phyloP scores from a whole-genome alignment of 192 early-diverging fungal genomes.

The Phycomyces blakesleeanus region DNA sequence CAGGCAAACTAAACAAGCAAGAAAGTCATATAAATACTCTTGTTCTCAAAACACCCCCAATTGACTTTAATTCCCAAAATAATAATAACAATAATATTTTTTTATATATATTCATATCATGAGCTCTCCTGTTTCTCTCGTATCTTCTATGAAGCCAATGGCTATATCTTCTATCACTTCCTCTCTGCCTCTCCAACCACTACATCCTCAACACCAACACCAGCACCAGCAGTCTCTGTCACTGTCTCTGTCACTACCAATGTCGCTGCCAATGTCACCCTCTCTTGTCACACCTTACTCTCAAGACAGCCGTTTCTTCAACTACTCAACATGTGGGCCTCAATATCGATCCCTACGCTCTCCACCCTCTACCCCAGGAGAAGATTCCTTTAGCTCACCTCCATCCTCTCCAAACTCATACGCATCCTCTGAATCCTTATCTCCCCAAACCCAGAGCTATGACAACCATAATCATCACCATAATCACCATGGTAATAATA shows the following conservation, averaged over 20 bases:
- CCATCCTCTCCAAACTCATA: not conserved
- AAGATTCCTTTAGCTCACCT: not conserved
- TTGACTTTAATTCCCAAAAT: no score
- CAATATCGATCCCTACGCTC: not conserved
- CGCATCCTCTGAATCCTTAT: not conserved
- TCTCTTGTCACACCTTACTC: not conserved
- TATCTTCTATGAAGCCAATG: not conserved
- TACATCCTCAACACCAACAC: no score
- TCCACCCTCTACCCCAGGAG: not conserved
- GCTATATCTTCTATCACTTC: not conserved
- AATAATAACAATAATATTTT: no score
- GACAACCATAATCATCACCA: no score
- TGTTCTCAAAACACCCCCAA: no score
- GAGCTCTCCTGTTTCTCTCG: not conserved
- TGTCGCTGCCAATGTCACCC: no score
- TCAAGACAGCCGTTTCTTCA: not conserved
- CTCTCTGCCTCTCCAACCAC: not conserved
- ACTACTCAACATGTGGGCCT: not conserved
- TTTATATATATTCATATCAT: not conserved
- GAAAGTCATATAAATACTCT: no score
- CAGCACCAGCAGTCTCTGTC: no score
- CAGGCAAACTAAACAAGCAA: no score
- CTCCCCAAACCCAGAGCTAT: no score
- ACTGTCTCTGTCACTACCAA: no score
- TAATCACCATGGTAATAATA: no score